Base-by-base conservation (phyloP, 2,329 filamentous ascomycete species). In the Dichotomopilus funicola region DNA sequence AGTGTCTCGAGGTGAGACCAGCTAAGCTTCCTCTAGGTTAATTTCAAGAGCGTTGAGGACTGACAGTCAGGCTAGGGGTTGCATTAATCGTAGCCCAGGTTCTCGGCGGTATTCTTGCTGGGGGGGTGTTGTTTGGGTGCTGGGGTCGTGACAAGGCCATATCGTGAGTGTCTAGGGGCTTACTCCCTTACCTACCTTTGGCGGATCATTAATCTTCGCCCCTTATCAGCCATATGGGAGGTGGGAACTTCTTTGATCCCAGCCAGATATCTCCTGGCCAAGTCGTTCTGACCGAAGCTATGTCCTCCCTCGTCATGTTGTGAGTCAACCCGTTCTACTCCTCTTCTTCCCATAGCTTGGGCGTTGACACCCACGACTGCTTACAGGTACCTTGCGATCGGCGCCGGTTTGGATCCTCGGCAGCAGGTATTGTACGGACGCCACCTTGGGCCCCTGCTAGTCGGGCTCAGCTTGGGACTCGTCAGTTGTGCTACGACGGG, bases 321-420 rank as follows among this genome's bases (percentile, higher is more conserved):
- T 73, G 38, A n/a, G 48, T n/a, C 10, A 4, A 6, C 43, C 49
- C 57, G 41, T 11, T 41, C 19, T 11, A n/a, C 6, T 19, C 7
- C 13, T 51, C 33, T 47, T 48, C 19, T 27, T 27, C 19, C 19
- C 19, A 27, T 27, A 3, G 19, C 19, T 27, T 27, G 19, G 19
- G 19, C 19, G 19, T 27, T 27, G 19, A 27, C 19, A 9, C 3
- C 36, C 31, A 1, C 58, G 27, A 27, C 10, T 9, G 10, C 13
- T 13, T 12, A 13, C 6, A 67, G 62, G 19, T 73, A 78, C 59
- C 68, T 80, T 19, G 71, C 76, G 0, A 80, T 79, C 58, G 77
- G 78, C 10, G 74, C 78, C 9, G 78, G 77, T 12, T 67, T 81
- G 4, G 78, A 81, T 63, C 79, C 79, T 2, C 67, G 78, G 3